Evolutionary conservation across 73 alveolate species (phyloP).

Genomic region (Paramecium octaurelia): DNA sequence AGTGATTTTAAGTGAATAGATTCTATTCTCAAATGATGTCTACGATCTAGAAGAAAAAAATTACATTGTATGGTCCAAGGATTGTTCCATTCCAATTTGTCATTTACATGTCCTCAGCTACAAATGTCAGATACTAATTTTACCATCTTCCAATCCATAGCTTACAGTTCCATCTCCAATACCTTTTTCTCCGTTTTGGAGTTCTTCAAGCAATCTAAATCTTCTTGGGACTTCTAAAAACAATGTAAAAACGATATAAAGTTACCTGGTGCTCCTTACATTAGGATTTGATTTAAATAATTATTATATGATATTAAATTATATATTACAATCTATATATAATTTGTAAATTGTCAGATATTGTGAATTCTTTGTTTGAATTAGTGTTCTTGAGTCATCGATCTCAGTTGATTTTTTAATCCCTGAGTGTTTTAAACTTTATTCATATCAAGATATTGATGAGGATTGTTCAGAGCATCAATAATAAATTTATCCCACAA

Average conservation of each 20-base stretch:
- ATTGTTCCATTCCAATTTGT: constrained; percentile 97
- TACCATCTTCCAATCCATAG: constrained; percentile 91
- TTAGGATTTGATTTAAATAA: background rate
- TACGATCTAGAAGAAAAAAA: background rate
- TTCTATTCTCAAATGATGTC: constrained; percentile 84
- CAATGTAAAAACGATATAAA: background rate
- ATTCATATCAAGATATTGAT: background rate
- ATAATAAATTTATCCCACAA: background rate
- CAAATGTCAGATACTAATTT: background rate
- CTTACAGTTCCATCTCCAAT: constrained; percentile 87
- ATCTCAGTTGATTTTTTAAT: background rate
- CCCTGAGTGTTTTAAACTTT: background rate
- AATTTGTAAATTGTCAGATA: background rate
- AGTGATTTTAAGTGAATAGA: constrained; percentile 81
- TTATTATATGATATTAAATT: background rate
- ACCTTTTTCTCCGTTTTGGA: constrained; percentile 94
- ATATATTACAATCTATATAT: background rate
- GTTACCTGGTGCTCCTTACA: constrained; percentile 29
- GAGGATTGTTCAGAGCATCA: background rate
- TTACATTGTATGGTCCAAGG: constrained; percentile 85
- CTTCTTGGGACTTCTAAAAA: constrained; percentile 88
- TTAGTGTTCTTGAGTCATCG: background rate
- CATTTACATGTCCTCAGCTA: constrained; percentile 89
- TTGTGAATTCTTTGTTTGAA: background rate
- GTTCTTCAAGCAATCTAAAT: constrained; percentile 93